Base-by-base conservation (phyloP, 1,139 yeast species). In the Pneumocystis oryctolagi region DNA sequence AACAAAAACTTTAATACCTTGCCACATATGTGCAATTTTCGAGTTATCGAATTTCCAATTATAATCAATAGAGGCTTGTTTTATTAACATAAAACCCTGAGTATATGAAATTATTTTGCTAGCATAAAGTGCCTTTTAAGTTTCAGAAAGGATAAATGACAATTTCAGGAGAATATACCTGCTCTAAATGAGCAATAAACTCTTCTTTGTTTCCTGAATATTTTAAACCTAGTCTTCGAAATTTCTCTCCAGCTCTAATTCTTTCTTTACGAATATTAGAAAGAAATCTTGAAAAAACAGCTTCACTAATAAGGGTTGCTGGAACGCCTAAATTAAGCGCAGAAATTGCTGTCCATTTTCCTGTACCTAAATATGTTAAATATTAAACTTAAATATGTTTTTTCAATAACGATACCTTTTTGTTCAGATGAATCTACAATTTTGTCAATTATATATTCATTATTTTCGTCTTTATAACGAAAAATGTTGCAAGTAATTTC, bases 1-100 rank as follows among this genome's bases (percentile, higher is more conserved):
- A 97, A 64, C 97, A 92, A 79, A 92, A 92, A 78, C 92, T 92
- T 83, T 98, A 92, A 98, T 98, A 81, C 98, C 98, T 84, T 98
- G 87, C 98, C 98, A 92, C 98, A 92, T 92, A 74, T 92, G 84
- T 71, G 97, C 98, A 73, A 92, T 92, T 68, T 95, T 92, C 70
- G 97, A 96, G 84, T 88, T 87, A 87, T 92, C 92, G 77, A 92
- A 82, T 77, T 88, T 84, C 98, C 98, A 92, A 73, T 85, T 85
- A 82, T 89, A 92, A 77, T 89, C 96, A 79, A 82, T 86, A 71
- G 96, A 97, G 71, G 98, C 98, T 78, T 92, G 96, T 77, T 94
- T 88, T 79, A 92, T 89, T 77, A 92, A 84, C 97, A 92, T 92
- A 86, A 92, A 92, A 76, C 98, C 98, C 82, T 92, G 98, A 70